Evolutionary conservation across 352 stramenopile genomes (phyloP).

Genomic region (Stephanocyclus meneghinianus): DNA sequence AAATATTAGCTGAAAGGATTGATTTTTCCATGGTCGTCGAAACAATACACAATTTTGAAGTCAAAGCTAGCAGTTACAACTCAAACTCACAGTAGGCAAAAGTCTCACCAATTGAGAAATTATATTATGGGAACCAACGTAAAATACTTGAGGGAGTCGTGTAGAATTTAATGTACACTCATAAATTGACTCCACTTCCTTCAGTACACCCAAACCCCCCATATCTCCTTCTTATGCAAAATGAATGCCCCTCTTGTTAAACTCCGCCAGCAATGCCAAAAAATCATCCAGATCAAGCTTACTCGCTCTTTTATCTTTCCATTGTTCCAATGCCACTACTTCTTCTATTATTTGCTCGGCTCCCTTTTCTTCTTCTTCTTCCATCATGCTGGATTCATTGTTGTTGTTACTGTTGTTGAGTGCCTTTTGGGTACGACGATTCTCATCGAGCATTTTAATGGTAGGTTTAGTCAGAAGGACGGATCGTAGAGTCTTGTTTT

Average conservation of each 20-base stretch:
- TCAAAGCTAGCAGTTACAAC: too few species aligned
- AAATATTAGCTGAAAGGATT: too few species aligned
- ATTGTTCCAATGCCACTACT: constrained; percentile 88
- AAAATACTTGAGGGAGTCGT: too few species aligned
- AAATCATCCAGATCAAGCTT: constrained; percentile 99
- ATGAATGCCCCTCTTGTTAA: constrained; percentile 95
- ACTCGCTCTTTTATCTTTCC: constrained; percentile 87
- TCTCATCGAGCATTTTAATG: constrained; percentile 93
- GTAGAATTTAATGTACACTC: too few species aligned
- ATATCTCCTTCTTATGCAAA: constrained; percentile 84
- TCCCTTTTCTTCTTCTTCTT: constrained; percentile 44
- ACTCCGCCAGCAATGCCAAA: constrained; percentile 93
- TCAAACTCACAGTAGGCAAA: too few species aligned
- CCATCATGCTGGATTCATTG: constrained; percentile 62
- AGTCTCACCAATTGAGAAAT: too few species aligned
- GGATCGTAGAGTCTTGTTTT: constrained; percentile 98
- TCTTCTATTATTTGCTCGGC: constrained; percentile 92
- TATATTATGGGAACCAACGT: too few species aligned
- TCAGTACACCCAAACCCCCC: too few species aligned
- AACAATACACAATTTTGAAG: too few species aligned
- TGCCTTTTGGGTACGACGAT: constrained; percentile 93
- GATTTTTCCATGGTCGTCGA: too few species aligned
- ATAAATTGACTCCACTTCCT: too few species aligned
- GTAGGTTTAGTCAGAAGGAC: constrained; percentile 96
- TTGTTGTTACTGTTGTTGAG: constrained; percentile 78